phyloP scores from a whole-genome alignment of 495 filamentous ascomycete species.

The Eremomyces bilateralis region DNA sequence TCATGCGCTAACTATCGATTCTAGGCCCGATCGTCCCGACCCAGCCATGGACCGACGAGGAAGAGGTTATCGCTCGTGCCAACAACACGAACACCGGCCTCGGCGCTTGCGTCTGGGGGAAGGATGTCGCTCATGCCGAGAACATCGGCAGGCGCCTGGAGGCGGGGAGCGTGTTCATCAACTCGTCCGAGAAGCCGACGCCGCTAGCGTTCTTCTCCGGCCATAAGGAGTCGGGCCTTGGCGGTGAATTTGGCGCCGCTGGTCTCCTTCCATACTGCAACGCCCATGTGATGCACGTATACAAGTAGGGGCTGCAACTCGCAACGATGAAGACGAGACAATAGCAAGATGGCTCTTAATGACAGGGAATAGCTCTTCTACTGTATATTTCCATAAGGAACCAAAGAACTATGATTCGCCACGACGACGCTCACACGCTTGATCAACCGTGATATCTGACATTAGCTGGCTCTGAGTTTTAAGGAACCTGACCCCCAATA shows the following conservation, averaged over 20 bases:
- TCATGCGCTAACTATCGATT: constrained; percentile 7
- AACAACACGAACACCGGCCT: constrained; percentile 27
- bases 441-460: too few species aligned
- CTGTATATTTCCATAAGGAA: too few species aligned
- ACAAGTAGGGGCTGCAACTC: too few species aligned
- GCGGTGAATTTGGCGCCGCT: constrained; percentile 27
- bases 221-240: constrained; percentile 43
- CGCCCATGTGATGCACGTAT: constrained; percentile 25
- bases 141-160: constrained; percentile 23
- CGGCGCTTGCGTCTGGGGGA: constrained; percentile 28
- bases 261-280: constrained; percentile 39
- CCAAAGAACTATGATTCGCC: too few species aligned
- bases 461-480: too few species aligned
- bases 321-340: too few species aligned
- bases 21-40: constrained; percentile 28
- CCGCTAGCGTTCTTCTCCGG: constrained; percentile 38
- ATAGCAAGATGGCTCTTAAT: too few species aligned
- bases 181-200: constrained; percentile 22
- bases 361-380: too few species aligned
- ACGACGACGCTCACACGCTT: too few species aligned
- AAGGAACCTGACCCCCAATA: too few species aligned
- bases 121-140: constrained; percentile 22
- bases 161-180: constrained; percentile 25
- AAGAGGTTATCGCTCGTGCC: constrained; percentile 27
- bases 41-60: constrained; percentile 26